Evolutionary conservation across 495 filamentous ascomycete genomes (phyloP), one percentile per base, ranked within the genome.

Genomic region (Aspergillus asperescens): DNA sequence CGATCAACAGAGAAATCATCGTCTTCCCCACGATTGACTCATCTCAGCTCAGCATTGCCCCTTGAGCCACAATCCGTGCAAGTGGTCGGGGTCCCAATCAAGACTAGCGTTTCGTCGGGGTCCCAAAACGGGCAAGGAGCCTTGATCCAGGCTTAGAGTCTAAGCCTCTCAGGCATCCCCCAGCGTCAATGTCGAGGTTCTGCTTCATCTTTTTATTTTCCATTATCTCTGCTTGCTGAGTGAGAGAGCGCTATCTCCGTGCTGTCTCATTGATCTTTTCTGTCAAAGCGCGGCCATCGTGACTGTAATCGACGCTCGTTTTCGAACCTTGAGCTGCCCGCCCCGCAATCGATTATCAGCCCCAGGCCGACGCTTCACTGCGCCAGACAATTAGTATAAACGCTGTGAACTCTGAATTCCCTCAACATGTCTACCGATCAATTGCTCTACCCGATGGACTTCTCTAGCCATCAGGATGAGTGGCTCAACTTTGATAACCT

Each of bases 401-500:
- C 19, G 4, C n/a, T 25, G 27, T 10, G 6, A 31, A 29, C 23
- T 41, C 20, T n/a, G 16, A 32, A 16, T 13, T 19, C 38, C 39
- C 39, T 50, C 19, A 53, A 18, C 4, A 63, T 63, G 60, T 55
- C 62, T 41, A 45, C 54, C 2, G 50, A 61, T 39, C 60, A 57
- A 51, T 48, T 65, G 49, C 48, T 61, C 24, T 60, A 49, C 32
- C 38, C 47, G 20, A 55, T 58, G 35, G 60, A 65, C 45, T 60
- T 62, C 7, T 60, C 54, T 46, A 60, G 58, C 42, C 50, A 29
- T 9, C 48, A 57, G 40, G 61, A 67, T 31, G 70, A 74, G 31
- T 71, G 62, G 64, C 47, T 69, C 28, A 67, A 71, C 52, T 71
- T 72, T 41, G 67, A 73, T 48, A 63, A 68, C 49, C 64, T 66